Conservation (phyloP, 495 filamentous ascomycete species). For the Hyaloscypha bicolor region DNA sequence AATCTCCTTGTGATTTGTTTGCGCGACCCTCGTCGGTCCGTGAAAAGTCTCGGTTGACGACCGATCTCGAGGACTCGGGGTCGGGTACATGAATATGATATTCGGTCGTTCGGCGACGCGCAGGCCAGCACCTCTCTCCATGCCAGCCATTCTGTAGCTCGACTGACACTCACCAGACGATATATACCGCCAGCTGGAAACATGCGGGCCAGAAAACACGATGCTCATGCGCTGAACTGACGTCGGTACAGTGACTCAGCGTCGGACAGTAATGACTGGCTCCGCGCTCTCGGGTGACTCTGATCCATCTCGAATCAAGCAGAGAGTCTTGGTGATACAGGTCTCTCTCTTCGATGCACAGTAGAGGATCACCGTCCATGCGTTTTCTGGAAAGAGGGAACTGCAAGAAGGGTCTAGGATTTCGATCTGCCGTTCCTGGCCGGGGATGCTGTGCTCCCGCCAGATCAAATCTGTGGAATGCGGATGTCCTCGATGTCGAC, state of each 20-base stretch:
- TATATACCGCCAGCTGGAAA: constrained; percentile 1
- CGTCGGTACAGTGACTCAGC: constrained; percentile 20
- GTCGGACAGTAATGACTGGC: constrained; percentile 25
- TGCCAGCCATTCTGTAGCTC: not conserved
- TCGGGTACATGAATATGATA: constrained; percentile 27
- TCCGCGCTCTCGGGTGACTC: not conserved
- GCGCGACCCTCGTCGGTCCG: constrained; percentile 20
- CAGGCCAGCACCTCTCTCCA: not conserved
- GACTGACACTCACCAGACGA: constrained; percentile 24
- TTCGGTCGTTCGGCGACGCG: not conserved
- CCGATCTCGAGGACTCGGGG: constrained; percentile 26
- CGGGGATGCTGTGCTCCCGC: not conserved
- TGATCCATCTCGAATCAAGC: constrained; percentile 9
- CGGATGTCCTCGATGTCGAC: not conserved
- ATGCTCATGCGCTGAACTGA: constrained; percentile 12
- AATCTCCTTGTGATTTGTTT: constrained; percentile 24
- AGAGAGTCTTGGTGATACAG: constrained; percentile 20
- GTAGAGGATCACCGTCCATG: not conserved
- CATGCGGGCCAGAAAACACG: constrained; percentile 7
- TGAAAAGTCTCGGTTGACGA: constrained; percentile 23
- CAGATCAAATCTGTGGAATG: constrained; percentile 17
- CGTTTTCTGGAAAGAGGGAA: not conserved
- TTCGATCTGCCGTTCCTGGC: not conserved
- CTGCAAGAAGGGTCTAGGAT: not conserved
- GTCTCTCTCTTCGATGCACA: not conserved